Evolutionary conservation across 73 alveolate genomes (phyloP), one percentile per base, ranked within the genome.

Genomic region (Paramecium caudatum): DNA sequence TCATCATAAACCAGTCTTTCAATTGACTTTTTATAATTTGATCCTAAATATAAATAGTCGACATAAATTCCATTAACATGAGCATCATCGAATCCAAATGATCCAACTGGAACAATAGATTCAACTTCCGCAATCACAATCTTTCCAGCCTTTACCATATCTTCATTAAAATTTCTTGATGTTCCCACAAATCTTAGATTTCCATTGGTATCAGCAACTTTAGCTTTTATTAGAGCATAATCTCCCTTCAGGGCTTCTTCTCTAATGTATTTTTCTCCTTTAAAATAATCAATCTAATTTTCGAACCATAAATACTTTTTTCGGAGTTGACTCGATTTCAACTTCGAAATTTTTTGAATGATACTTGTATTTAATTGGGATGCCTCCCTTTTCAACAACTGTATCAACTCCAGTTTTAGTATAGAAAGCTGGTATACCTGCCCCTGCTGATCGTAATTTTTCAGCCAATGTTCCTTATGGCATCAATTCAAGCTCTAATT

Each of bases 401-500:
- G 98, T 94, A 63, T 94, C 98, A 6, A 23, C 70, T 13, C 98
- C 99, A n/a, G 99, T 96, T 8, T 96, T 94, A 0, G 99, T 95
- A 87, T 81, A 97, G 92, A 96, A 96, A 37, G 98, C 98, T 3
- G 99, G 98, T 50, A 97, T 95, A 43, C 99, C 99, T 10, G 98
- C 98, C 17, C 99, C 99, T 6, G 98, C 99, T 74, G 97, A 87
- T 82, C 99, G 88, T 41, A 96, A 21, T 90, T 95, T 96, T 63
- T 94, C 99, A 39, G 98, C 98, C 23, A 94, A 82, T 0, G 95
- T 91, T 3, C 98, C 99, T 91, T 96, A 94, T 1, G 99, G 99
- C 4, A 94, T 93, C 27, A 97, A 80, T 21, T 97, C 98, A 34
- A 97, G 95, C 80, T 96, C 99, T 21, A 97, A 83, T 43, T 78